Percentiles rank a stretch among this genome's conserved stretches.
Evolutionary conservation across 2,329 filamentous ascomycete species (phyloP).

Genomic region (Aspergillus jensenii): DNA sequence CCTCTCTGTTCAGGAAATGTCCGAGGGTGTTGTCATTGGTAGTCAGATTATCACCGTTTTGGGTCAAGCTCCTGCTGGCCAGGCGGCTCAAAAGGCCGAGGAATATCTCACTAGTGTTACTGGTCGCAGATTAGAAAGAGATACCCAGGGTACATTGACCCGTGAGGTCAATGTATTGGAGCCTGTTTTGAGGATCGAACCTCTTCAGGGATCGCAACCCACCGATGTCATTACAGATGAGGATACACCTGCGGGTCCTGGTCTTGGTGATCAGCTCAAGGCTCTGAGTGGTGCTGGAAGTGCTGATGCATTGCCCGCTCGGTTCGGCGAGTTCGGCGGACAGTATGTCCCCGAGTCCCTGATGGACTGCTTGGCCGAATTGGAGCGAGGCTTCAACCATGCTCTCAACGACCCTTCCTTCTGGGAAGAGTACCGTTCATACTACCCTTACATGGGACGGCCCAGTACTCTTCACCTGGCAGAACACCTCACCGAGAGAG

Average conservation of each 20-base stretch:
- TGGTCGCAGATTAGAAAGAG: conserved; percentile 52
- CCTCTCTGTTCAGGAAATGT: conserved; percentile 74
- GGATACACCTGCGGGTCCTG: conserved; percentile 57
- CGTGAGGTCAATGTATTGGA: conserved; percentile 71
- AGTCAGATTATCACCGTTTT: conserved; percentile 90
- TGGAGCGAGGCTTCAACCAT: conserved; percentile 86
- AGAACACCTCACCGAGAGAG: conserved; percentile 81
- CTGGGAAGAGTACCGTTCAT: conserved; percentile 95
- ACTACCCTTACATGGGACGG: conserved; percentile 96
- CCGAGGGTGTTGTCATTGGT: conserved; percentile 94
- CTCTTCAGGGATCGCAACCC: conserved; percentile 50
- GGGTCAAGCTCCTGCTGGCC: conserved; percentile 64
- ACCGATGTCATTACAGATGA: conserved; percentile 65
- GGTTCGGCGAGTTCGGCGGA: conserved; percentile 94
- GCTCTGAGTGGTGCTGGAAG: conserved; percentile 68
- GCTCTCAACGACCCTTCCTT: conserved; percentile 85
- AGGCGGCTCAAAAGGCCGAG: conserved; percentile 71
- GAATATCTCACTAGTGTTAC: conserved; percentile 80
- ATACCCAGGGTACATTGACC: conserved; percentile 49
- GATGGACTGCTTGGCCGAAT: conserved; percentile 91
- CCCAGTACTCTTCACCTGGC: conserved; percentile 90
- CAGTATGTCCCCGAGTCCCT: conserved; percentile 97
- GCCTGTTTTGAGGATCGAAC: conserved; percentile 61
- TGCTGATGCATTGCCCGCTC: conserved; percentile 67
- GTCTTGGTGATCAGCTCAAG: conserved; percentile 79